A percentile compares a stretch with the other conserved stretches of the same genome.
These are phyloP conservation scores for Pseudonitzschia pungens DNA, from an alignment of 108 stramenopile species.

Conservation along the genomic window DNA sequence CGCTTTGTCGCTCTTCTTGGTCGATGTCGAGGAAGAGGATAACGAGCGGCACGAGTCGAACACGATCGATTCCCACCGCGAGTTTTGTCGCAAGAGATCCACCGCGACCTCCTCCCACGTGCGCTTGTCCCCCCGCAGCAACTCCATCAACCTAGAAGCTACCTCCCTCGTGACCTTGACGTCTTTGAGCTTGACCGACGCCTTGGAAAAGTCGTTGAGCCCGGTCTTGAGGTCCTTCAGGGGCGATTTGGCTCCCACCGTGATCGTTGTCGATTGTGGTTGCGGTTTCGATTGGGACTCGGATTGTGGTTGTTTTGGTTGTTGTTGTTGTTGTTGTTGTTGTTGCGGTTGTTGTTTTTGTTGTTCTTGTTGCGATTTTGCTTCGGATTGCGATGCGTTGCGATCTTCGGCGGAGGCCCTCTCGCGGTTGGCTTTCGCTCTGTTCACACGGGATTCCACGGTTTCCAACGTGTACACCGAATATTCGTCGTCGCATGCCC, in stretches of 20 bases:
- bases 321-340: not conserved
- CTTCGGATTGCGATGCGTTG: too few relatives aligned
- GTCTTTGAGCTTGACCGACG: conserved; percentile 19
- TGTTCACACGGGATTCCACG: too few relatives aligned
- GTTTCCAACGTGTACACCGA: conserved; percentile 28
- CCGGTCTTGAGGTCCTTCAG: not conserved
- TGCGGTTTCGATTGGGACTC: not conserved
- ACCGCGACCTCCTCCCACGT: conserved; percentile 42
- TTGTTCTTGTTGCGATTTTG: not conserved
- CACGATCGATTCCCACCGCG: conserved; percentile 37
- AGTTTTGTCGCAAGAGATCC: conserved; percentile 44
- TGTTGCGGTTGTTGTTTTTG: not conserved
- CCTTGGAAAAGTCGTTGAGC: conserved; percentile 17
- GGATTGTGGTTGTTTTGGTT: not conserved
- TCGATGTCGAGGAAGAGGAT: too few relatives aligned
- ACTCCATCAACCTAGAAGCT: conserved; percentile 13
- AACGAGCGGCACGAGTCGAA: conserved; percentile 13
- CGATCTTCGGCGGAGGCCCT: conserved; percentile 16
- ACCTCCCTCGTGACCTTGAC: not conserved
- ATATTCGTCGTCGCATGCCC: conserved; percentile 5
- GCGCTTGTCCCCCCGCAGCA: conserved; percentile 34
- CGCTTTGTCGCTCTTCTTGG: too few relatives aligned
- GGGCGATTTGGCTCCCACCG: not conserved
- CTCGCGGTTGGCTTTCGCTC: conserved; percentile 14
- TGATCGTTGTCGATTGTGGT: conserved; percentile 12